These are phyloP conservation scores for Penicillium hesseltinei DNA, from an alignment of 2,329 filamentous ascomycete genomes.

Conservation along the genomic window DNA sequence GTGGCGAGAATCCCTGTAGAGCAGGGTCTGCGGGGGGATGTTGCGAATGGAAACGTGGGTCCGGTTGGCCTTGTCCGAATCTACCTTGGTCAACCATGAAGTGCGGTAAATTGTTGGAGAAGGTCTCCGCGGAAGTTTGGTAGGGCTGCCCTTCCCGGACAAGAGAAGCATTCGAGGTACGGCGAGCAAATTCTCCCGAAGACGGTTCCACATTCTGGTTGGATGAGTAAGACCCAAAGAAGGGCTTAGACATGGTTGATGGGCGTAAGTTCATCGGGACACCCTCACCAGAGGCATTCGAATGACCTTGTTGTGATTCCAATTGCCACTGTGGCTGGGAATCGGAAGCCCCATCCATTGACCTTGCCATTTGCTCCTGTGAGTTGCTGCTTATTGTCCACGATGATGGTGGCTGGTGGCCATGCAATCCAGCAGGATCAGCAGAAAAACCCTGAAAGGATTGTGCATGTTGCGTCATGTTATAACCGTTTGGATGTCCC, in stretches of 20 bases:
- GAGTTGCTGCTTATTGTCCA: not conserved
- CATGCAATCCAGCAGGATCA: conserved; percentile 3
- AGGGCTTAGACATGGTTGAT: conserved; percentile 6
- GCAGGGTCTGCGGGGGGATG: conserved; percentile 5
- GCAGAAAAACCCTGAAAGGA: not conserved
- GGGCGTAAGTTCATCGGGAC: not conserved
- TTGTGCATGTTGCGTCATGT: conserved; percentile 2
- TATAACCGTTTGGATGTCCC: conserved; percentile 2
- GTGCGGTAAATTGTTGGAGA: not conserved
- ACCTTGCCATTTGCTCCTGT: not conserved
- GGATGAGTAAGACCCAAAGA: conserved; percentile 8
- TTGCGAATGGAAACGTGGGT: conserved; percentile 13
- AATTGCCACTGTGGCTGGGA: conserved; percentile 20
- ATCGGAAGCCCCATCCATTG: not conserved
- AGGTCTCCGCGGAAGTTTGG: not conserved
- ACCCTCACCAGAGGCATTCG: not conserved
- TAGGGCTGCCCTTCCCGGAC: not conserved
- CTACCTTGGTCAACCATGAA: not conserved
- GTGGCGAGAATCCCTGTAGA: conserved; percentile 12
- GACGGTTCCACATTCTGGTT: conserved; percentile 1
- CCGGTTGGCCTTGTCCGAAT: not conserved
- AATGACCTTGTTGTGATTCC: not conserved
- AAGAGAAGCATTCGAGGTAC: conserved; percentile 2
- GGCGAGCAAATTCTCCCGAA: conserved; percentile 1
- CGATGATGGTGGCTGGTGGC: not conserved